Base-by-base conservation (phyloP, 2,329 filamentous ascomycete species). In the Botrytis byssoidea region DNA sequence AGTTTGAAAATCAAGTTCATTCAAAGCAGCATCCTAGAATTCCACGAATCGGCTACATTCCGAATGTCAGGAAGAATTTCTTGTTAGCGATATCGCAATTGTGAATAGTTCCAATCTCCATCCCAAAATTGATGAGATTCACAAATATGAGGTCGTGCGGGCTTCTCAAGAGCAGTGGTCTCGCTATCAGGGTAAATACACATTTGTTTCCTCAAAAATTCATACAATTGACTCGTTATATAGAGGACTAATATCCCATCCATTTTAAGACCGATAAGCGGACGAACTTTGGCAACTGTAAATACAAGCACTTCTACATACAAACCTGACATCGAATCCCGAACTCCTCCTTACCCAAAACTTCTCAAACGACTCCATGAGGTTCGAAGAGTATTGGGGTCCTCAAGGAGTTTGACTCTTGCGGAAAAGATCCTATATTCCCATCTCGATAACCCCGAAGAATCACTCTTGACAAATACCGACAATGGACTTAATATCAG, bases 381-480 rank as follows among this genome's bases (percentile, higher is more conserved):
- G 81, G 95, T 97, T 46, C 87, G 88, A 71, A 88, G 88, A 71
- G 89, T 97, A 16, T 88, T 98, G 48, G 92, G 91, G 67, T 79
- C 83, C 74, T 85, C 86, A 77, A 85, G 86, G 74, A 79, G 77
- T 73, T 89, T 99, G 74, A 98, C 95, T 3, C 89, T 99, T 73
- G 94, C 96, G 76, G 96, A 99, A 85, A 99, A 99, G 88, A 98
- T 99, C 80, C 88, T 99, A 74, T 99, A 98, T 86, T 94, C 95
- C 80, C 96, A 99, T 85, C 87, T 99, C 77, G 92, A 96, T 84
- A 93, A 94, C 80, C 89, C 91, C 10, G 95, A 97, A 83, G 94
- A 97, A 82, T 95, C 94, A 55, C 89, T 99, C 71, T 86, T 97
- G 75, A 90, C 89, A 71, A 90, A 90, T 80, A 98, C 95, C 68